Percentiles rank a stretch among this genome's conserved stretches.
Conservation (phyloP, 345 rosid species). For the Odontarrhena argentea region DNA sequence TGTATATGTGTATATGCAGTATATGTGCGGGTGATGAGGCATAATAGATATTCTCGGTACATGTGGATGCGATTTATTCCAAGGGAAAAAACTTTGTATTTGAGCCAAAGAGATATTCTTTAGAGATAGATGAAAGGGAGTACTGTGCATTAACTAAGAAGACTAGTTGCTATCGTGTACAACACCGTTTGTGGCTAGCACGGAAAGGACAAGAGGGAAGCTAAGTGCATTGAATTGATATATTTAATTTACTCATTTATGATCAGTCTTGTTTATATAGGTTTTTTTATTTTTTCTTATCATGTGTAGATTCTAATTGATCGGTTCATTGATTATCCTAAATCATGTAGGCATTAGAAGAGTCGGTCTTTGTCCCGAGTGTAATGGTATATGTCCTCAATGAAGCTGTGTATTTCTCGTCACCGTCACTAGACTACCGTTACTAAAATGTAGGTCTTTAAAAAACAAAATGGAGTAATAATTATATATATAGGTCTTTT, state of each 20-base stretch:
- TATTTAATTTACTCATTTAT: neutral
- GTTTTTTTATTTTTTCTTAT: no score
- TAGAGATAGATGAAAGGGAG: neutral
- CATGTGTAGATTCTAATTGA: no score
- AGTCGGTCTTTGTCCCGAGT: no score
- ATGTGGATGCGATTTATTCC: constrained; percentile 19
- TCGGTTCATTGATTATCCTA: no score
- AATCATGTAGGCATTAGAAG: no score
- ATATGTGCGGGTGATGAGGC: neutral
- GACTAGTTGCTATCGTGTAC: constrained; percentile 28
- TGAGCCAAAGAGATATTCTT: constrained; percentile 13
- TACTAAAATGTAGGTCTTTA: neutral
- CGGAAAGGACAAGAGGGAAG: constrained; percentile 13
- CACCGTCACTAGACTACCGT: no score
- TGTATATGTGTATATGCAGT: no score
- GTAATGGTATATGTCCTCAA: no score
- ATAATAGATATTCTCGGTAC: constrained; percentile 4
- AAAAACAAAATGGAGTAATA: neutral
- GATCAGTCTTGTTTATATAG: neutral
- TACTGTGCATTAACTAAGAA: neutral
- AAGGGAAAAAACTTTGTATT: neutral
- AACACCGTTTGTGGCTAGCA: constrained; percentile 15
- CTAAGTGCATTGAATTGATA: constrained; percentile 1
- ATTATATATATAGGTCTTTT: no score
- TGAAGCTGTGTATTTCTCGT: no score